Evolutionary conservation across 495 filamentous ascomycete genomes (phyloP), one percentile per base, ranked within the genome.

Genomic region (Letharia columbiana): DNA sequence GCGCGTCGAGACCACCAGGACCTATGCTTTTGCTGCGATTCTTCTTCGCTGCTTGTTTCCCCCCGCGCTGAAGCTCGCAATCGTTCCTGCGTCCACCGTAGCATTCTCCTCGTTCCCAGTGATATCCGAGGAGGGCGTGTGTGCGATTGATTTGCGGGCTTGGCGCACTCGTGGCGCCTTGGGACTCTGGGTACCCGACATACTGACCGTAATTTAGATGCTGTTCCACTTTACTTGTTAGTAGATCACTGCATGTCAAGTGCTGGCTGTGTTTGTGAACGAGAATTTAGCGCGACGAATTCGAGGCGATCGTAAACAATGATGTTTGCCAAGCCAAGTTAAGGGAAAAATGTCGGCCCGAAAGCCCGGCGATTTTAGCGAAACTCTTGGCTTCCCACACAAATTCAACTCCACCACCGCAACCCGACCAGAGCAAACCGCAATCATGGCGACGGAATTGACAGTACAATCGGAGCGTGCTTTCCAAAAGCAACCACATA

Each of bases 401-500:
- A 70, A 73, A 73, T 74, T 66, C 67, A 58, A 70, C 72, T 67
- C 71, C 74, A 71, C 70, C 76, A 75, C 74, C 77, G 74, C 73
- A 68, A 28, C 50, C 52, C 54, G 77, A 75, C 74, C 74, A 76
- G 74, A 77, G 72, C 77, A 77, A 67, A 81, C 85, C 88, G 86
- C 83, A 87, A 89, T 81, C 81, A 96, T 96, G 92, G 92, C 92
- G 77, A 96, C 92, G 83, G 92, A 96, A 86, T 86, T 96, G 81
- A 96, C 89, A 78, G 92, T 96, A 79, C 92, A 96, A 86, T 91
- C 90, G 76, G 92, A 96, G 88, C 91, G 92, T 81, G 92, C 92
- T 83, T 96, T 87, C 88, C 92, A 96, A 80, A 96, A 96, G 86
- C 92, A 98, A 86, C 95, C 94, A 75, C 95, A 99, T 82, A 96